These are phyloP conservation scores for Colletotrichum somersetense DNA, from an alignment of 2,329 filamentous ascomycete genomes.

Conservation along the genomic window DNA sequence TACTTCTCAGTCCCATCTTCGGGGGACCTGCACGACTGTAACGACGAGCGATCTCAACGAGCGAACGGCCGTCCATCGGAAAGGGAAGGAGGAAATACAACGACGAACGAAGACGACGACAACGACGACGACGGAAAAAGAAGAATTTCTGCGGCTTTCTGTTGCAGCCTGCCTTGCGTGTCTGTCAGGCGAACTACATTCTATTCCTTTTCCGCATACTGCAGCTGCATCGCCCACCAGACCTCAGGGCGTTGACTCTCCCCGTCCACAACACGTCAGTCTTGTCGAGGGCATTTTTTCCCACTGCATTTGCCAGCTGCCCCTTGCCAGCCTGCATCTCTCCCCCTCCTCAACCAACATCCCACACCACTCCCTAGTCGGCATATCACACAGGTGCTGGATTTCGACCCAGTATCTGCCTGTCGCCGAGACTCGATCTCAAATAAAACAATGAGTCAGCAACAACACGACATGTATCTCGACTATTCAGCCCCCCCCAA, in stretches of 20 bases:
- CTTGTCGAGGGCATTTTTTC: slow-evolving; percentile 31
- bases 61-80: slow-evolving; percentile 30
- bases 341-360: slow-evolving; percentile 21
- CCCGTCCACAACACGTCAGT: slow-evolving; percentile 19
- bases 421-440: slow-evolving; percentile 12
- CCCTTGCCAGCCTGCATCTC: slow-evolving; percentile 36
- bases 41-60: slow-evolving; percentile 36
- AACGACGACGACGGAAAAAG: neutral
- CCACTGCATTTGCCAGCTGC: slow-evolving; percentile 21
- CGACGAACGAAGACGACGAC: neutral
- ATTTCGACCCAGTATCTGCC: slow-evolving; percentile 28
- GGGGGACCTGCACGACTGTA: slow-evolving; percentile 32
- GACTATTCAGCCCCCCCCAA: slow-evolving; percentile 70
- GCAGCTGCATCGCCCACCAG: slow-evolving; percentile 19
- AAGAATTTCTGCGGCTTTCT: slow-evolving; percentile 23
- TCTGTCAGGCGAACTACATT: slow-evolving; percentile 23
- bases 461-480: slow-evolving; percentile 78
- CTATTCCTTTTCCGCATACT: slow-evolving; percentile 10
- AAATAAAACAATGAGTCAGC: slow-evolving; percentile 59
- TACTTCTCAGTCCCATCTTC: slow-evolving; percentile 31
- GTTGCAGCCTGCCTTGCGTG: slow-evolving; percentile 23
- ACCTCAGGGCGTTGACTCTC: neutral
- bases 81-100: neutral
- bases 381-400: slow-evolving; percentile 33
- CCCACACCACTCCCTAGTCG: slow-evolving; percentile 20